Evolutionary conservation across 2,329 filamentous ascomycete genomes (phyloP), one percentile per base, ranked within the genome.

Genomic region (Ceratocystis cubensis): DNA sequence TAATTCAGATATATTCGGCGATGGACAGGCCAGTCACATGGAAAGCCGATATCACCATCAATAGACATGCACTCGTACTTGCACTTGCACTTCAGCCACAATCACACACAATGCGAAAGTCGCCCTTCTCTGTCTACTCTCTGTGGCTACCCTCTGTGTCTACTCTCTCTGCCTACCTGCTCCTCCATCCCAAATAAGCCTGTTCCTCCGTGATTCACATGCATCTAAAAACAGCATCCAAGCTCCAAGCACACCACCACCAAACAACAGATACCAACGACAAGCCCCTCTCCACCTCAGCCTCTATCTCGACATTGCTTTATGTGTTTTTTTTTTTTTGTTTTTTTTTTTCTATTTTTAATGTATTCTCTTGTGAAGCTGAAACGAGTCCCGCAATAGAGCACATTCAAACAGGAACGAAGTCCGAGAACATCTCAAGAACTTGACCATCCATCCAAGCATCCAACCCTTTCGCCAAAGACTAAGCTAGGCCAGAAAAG

Each of bases 201-300:
- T 59, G 17, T 10, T 59, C 56, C 56, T 59, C 56, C 56, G 30
- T 59, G 56, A 59, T 59, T 59, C 56, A 59, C 56, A 59, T 59
- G 17, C 56, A 59, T 59, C 56, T 59, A 59, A 59, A 59, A 59
- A 59, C 56, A 59, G 28, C 13, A n/a, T n/a, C 28, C 56, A 33
- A 33, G 53, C 28, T 59, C 28, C 13, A 59, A 30, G 5, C 15
- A 5, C 46, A 20, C n/a, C 48, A n/a, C 15, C 15, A 8, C 28
- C 2, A 59, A 59, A n/a, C 56, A 30, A 20, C 56, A 33, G 20
- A 37, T 28, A 8, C 2, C 28, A 57, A 15, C 53, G 17, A 59
- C 28, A 59, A 7, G 25, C 20, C 50, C 28, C 56, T 53, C 28
- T 59, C 1, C 7, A 37, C n/a, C 22, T 59, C 56, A 33, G 28